Evolutionary conservation across 2,329 filamentous ascomycete species (phyloP).

Genomic region (Lojkania enalia): DNA sequence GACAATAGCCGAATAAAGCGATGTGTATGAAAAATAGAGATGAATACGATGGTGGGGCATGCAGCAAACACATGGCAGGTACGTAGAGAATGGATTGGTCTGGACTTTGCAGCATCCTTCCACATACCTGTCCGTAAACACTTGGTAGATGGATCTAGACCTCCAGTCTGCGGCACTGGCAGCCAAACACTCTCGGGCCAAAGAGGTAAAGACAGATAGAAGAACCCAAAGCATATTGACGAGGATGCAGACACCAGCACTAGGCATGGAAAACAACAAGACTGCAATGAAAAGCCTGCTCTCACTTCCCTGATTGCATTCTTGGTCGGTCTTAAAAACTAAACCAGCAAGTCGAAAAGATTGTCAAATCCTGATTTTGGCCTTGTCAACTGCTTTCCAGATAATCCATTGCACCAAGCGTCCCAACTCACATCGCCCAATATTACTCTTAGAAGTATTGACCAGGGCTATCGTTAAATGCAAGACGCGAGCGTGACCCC

Average conservation of each 20-base stretch:
- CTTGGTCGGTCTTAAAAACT: neutral
- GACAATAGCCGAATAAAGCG: too few relatives aligned
- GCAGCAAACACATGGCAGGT: too few relatives aligned
- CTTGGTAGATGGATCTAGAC: constrained; percentile 13
- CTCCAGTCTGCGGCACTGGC: constrained; percentile 11
- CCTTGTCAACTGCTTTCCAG: neutral
- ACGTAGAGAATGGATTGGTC: neutral
- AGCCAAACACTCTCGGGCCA: neutral
- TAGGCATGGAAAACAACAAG: neutral
- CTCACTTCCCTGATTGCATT: neutral
- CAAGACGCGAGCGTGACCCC: neutral
- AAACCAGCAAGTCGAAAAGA: constrained; percentile 1
- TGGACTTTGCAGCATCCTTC: neutral
- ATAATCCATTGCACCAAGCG: constrained; percentile 1
- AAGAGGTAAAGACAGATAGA: neutral
- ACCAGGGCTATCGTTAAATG: constrained; percentile 1
- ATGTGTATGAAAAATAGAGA: too few relatives aligned
- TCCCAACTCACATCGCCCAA: neutral
- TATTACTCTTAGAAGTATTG: constrained; percentile 4
- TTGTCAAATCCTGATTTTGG: neutral
- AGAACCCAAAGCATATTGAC: neutral
- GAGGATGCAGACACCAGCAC: neutral
- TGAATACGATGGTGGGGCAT: too few relatives aligned
- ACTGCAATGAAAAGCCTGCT: too few relatives aligned
- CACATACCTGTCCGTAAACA: constrained; percentile 13